These are phyloP conservation scores for Aspergillus ruber DNA, from an alignment of 2,329 filamentous ascomycete species.

Conservation along the genomic window DNA sequence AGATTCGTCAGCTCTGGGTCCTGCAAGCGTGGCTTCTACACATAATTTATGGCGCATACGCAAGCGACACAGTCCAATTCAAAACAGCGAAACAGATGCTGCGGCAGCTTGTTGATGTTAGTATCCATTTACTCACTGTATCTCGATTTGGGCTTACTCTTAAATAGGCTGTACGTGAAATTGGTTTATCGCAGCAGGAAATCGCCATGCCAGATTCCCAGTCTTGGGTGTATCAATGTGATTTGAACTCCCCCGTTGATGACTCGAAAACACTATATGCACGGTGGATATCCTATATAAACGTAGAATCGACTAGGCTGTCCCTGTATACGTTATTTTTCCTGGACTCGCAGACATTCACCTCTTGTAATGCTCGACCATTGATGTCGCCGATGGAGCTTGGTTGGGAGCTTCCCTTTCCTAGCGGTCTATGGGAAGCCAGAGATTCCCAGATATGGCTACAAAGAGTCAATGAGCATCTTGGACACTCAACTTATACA, in stretches of 20 bases:
- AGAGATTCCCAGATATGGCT: constrained; percentile 21
- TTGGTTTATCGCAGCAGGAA: neutral
- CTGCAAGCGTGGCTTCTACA: neutral
- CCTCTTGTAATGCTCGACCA: constrained; percentile 23
- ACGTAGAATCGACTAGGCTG: neutral
- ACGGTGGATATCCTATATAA: neutral
- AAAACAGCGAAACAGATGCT: neutral
- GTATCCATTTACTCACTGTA: neutral
- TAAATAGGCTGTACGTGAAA: neutral
- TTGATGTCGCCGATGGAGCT: constrained; percentile 26
- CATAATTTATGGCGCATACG: neutral
- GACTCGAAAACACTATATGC: neutral
- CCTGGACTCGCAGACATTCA: constrained; percentile 22
- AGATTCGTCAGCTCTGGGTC: neutral
- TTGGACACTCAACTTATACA: no score
- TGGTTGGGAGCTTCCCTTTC: constrained; percentile 29
- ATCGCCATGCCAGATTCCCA: neutral
- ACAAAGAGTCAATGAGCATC: constrained; percentile 3
- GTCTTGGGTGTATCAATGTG: neutral
- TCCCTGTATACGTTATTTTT: neutral
- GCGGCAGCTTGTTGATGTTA: neutral
- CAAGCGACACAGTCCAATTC: neutral
- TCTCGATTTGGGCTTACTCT: neutral
- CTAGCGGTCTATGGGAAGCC: constrained; percentile 24
- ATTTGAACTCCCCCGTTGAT: neutral